A percentile compares a stretch with the other conserved stretches of the same genome.
These are phyloP conservation scores for Evernia prunastri DNA, from an alignment of 495 filamentous ascomycete species.

Conservation along the genomic window DNA sequence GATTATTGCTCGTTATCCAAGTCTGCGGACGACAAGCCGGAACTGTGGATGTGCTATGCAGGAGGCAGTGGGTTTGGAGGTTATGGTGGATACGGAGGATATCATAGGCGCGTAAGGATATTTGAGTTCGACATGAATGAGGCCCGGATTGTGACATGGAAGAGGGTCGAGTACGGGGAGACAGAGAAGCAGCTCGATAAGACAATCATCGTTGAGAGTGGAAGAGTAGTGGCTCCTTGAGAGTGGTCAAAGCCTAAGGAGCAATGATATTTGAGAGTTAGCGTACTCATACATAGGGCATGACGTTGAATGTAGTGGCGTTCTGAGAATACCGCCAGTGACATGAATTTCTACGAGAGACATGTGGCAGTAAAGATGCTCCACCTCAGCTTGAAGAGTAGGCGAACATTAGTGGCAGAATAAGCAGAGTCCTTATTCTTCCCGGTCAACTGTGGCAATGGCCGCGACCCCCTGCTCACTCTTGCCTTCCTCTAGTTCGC, in stretches of 20 bases:
- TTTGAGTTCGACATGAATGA: slow-evolving; percentile 91
- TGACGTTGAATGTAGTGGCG: not conserved
- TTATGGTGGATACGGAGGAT: slow-evolving; percentile 84
- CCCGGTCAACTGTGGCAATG: slow-evolving; percentile 35
- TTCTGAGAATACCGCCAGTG: not conserved
- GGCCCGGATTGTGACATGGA: slow-evolving; percentile 82
- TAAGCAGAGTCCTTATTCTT: slow-evolving; percentile 16
- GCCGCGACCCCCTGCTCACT: slow-evolving; percentile 31
- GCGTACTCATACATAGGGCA: not conserved
- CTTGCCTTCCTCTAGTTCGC: slow-evolving; percentile 3
- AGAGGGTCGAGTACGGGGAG: slow-evolving; percentile 79
- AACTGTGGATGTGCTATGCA: slow-evolving; percentile 98
- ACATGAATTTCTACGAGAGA: not conserved
- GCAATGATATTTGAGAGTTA: not conserved
- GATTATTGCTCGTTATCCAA: slow-evolving; percentile 81
- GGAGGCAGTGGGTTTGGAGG: slow-evolving; percentile 87
- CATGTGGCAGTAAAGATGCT: not conserved
- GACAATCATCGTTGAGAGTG: slow-evolving; percentile 80
- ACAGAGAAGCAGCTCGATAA: slow-evolving; percentile 68
- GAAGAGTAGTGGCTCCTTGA: slow-evolving; percentile 46
- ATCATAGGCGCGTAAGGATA: slow-evolving; percentile 73
- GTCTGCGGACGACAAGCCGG: slow-evolving; percentile 48
- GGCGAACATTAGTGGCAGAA: not conserved
- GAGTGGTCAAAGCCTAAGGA: not conserved
- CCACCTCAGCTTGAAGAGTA: not conserved